Evolutionary conservation across 306 rosid species (phyloP).

Genomic region (Cotoneaster glaucophyllus): DNA sequence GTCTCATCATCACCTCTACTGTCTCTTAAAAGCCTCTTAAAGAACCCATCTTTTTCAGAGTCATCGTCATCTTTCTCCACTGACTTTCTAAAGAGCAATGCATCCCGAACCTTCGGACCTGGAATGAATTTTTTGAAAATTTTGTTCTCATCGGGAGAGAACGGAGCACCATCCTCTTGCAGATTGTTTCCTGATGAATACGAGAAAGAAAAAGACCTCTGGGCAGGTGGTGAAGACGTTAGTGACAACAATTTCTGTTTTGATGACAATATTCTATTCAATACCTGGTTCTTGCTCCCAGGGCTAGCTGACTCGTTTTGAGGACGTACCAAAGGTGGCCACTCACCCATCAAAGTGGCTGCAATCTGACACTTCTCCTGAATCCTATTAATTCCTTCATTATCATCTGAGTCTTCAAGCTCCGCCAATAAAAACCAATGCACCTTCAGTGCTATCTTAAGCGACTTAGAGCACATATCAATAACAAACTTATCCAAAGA

Average conservation of each 20-base stretch:
- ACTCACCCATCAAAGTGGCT: conserved; percentile 88
- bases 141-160: conserved; percentile 67
- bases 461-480: conserved; percentile 82
- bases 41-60: conserved; percentile 80
- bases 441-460: conserved; percentile 89
- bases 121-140: conserved; percentile 81
- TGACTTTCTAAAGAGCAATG: conserved; percentile 74
- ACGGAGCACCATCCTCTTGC: conserved; percentile 52
- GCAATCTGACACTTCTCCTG: conserved; percentile 88
- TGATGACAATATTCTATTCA: conserved; percentile 62
- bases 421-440: conserved; percentile 92
- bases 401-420: conserved; percentile 86
- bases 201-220: conserved; percentile 54
- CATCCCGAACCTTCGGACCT: conserved; percentile 77
- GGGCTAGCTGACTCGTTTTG: conserved; percentile 39
- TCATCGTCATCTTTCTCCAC: conserved; percentile 71
- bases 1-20: conserved; percentile 75
- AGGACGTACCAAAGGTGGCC: conserved; percentile 59
- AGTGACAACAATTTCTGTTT: conserved; percentile 72
- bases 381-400: conserved; percentile 82
- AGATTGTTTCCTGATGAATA: conserved; percentile 48
- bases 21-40: conserved; percentile 83
- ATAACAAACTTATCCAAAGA: conserved; percentile 94
- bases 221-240: conserved; percentile 56
- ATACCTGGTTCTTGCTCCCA: conserved; percentile 67